Conservation (phyloP, 768 basidiomycete genomes). For the Pleurotus pulmonarius region DNA sequence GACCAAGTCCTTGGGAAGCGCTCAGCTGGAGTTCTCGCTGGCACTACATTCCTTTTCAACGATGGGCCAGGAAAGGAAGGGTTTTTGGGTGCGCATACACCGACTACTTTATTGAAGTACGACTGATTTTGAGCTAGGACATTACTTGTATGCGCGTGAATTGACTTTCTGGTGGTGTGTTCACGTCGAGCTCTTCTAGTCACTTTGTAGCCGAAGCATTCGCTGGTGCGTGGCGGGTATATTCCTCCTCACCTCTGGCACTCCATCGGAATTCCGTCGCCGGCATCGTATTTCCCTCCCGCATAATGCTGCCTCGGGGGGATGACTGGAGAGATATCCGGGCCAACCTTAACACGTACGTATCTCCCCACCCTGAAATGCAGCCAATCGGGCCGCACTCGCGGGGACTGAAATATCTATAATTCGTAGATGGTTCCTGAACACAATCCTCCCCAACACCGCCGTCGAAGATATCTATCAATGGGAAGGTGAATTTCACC, state of each 20-base stretch:
- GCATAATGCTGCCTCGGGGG: constrained; percentile 1
- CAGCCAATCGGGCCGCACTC: too few relatives aligned
- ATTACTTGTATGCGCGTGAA: constrained; percentile 3
- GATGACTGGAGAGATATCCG: constrained; percentile 2
- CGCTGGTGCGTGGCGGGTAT: constrained; percentile 5
- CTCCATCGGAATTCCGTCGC: not conserved
- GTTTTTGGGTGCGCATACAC: not conserved
- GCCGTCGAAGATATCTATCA: constrained; percentile 2
- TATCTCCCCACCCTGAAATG: not conserved
- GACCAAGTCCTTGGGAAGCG: not conserved
- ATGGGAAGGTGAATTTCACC: constrained; percentile 3
- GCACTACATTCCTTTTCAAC: constrained; percentile 5
- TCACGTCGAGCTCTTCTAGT: not conserved
- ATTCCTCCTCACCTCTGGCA: not conserved
- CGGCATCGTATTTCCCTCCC: not conserved
- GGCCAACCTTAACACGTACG: not conserved
- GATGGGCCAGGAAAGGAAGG: constrained; percentile 1
- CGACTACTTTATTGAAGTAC: not conserved
- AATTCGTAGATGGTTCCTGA: constrained; percentile 5
- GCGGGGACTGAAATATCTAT: too few relatives aligned
- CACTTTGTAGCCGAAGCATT: constrained; percentile 7
- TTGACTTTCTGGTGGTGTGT: not conserved
- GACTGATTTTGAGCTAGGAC: not conserved
- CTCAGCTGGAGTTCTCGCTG: constrained; percentile 1
- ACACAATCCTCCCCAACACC: constrained; percentile 1